Percentiles rank a stretch among this genome's conserved stretches.
Conservation (phyloP, 2,329 filamentous ascomycete genomes). For the Colletotrichum orbiculare region DNA sequence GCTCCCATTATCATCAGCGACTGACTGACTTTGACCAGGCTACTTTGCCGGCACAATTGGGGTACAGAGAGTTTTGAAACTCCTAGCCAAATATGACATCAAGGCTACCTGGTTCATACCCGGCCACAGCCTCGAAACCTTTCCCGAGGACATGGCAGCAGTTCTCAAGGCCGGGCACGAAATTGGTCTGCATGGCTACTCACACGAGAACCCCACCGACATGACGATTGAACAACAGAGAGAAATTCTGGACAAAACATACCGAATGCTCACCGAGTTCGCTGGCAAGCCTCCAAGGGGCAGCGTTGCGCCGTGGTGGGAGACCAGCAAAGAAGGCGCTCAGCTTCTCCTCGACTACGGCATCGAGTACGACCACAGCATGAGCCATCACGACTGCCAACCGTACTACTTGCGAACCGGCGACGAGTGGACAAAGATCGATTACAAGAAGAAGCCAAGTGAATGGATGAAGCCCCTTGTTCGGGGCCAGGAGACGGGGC, state of each 20-base stretch:
- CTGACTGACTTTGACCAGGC: slow-evolving; percentile 48
- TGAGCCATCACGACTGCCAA: slow-evolving; percentile 74
- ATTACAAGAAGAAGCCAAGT: slow-evolving; percentile 70
- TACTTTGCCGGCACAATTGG: slow-evolving; percentile 77
- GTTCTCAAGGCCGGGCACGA: slow-evolving; percentile 60
- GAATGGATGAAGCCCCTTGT: slow-evolving; percentile 75
- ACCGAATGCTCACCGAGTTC: slow-evolving; percentile 76
- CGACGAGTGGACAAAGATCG: slow-evolving; percentile 75
- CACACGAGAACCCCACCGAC: slow-evolving; percentile 77
- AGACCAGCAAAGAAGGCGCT: slow-evolving; percentile 74
- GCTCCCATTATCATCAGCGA: background rate
- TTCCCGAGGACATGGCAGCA: slow-evolving; percentile 57
- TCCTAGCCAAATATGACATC: slow-evolving; percentile 79
- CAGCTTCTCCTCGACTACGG: slow-evolving; percentile 74
- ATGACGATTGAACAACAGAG: slow-evolving; percentile 82
- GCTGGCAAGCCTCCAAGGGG: slow-evolving; percentile 76
- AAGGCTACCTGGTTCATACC: slow-evolving; percentile 69
- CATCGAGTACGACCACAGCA: slow-evolving; percentile 76
- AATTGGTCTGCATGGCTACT: slow-evolving; percentile 75
- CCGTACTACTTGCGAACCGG: slow-evolving; percentile 73
- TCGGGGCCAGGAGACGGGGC: slow-evolving; percentile 67
- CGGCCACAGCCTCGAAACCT: slow-evolving; percentile 60
- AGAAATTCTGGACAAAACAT: slow-evolving; percentile 80
- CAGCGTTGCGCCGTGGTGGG: slow-evolving; percentile 81
- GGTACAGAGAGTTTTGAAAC: slow-evolving; percentile 72